These are phyloP conservation scores for Trichomonas vaginalis DNA, from an alignment of 208 protist genomes.

Conservation along the genomic window DNA sequence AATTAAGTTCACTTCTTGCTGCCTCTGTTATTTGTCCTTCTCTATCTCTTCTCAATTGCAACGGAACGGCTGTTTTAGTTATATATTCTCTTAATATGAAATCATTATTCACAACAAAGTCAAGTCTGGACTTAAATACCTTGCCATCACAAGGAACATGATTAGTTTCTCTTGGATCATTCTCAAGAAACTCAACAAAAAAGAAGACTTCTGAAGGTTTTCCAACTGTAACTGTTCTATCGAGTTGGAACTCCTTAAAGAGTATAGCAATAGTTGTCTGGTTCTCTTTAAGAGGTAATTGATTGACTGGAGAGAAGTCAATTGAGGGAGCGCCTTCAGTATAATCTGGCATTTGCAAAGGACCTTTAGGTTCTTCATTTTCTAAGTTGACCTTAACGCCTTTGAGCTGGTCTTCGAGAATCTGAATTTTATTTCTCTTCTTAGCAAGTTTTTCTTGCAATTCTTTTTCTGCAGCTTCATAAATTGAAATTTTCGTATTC, in stretches of 20 bases:
- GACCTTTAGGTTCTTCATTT: not conserved
- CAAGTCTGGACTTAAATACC: not conserved
- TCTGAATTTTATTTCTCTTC: not conserved
- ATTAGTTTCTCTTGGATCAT: not conserved
- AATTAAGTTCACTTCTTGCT: not conserved
- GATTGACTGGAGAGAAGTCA: not conserved
- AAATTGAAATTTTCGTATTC: not conserved
- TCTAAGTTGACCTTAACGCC: not conserved
- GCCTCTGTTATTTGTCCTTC: not conserved
- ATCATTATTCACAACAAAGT: not conserved
- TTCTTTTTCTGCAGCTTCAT: not conserved
- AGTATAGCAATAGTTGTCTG: not conserved
- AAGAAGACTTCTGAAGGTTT: not conserved
- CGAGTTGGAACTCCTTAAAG: not conserved
- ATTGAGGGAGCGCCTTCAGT: not conserved
- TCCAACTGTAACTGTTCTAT: not conserved
- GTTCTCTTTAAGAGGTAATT: not conserved
- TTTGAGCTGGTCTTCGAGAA: not conserved
- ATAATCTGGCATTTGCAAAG: not conserved
- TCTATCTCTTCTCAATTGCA: not conserved
- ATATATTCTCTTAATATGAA: not conserved
- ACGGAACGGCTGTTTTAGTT: not conserved
- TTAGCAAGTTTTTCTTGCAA: not conserved
- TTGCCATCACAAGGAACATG: not conserved
- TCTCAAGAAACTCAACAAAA: not conserved